Evolutionary conservation across 2,329 filamentous ascomycete genomes (phyloP).

Genomic region (Pseudovirgaria hyperparasitica): DNA sequence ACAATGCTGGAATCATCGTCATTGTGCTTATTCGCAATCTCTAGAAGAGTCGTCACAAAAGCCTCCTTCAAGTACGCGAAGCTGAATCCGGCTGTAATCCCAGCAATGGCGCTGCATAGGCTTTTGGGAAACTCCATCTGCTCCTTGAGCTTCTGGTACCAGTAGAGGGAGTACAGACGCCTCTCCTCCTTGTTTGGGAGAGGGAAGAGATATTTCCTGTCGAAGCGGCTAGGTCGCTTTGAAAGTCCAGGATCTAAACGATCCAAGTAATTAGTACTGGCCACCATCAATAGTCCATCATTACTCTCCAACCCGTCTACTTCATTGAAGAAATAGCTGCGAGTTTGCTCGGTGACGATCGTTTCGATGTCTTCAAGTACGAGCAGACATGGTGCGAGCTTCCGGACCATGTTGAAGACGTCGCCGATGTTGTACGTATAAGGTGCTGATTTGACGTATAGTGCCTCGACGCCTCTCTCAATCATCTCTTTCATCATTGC

Average conservation of each 20-base stretch:
- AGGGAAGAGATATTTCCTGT: conserved; percentile 54
- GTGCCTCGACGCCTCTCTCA: conserved; percentile 24
- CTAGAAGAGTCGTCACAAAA: conserved; percentile 50
- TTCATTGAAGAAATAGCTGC: conserved; percentile 30
- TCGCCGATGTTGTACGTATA: conserved; percentile 15
- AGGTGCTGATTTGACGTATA: conserved; percentile 15
- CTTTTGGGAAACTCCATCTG: conserved; percentile 48
- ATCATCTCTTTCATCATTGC: conserved; percentile 16
- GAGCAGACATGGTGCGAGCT: conserved; percentile 26
- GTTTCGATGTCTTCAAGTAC: conserved; percentile 30
- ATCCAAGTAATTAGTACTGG: conserved; percentile 27
- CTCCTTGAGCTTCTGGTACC: conserved; percentile 49
- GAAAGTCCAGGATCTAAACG: conserved; percentile 32
- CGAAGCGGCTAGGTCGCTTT: conserved; percentile 54
- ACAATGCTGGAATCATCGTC: conserved; percentile 9
- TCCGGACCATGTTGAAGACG: conserved; percentile 23
- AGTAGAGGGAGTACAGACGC: conserved; percentile 43
- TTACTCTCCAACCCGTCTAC: conserved; percentile 29
- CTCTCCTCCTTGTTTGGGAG: conserved; percentile 42
- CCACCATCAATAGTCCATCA: conserved; percentile 29
- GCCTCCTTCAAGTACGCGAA: conserved; percentile 61
- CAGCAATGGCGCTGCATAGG: conserved; percentile 46
- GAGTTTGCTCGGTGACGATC: conserved; percentile 21
- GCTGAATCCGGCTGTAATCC: conserved; percentile 51
- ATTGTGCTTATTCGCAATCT: conserved; percentile 34